Conservation (phyloP, 192 early-diverging fungal species). For the Linnemannia elongata region DNA sequence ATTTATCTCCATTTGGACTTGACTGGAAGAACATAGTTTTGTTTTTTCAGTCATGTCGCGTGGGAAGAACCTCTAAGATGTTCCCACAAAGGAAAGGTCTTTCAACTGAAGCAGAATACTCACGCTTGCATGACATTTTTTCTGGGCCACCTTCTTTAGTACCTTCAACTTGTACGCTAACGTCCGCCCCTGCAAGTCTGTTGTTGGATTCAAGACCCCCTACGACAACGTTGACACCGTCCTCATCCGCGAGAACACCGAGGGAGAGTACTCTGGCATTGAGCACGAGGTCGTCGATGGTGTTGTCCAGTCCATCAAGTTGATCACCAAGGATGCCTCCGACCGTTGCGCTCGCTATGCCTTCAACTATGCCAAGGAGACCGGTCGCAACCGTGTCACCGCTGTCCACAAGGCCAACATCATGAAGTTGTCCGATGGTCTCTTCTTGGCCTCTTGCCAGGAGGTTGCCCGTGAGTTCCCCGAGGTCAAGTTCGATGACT, state of each 20-base stretch:
- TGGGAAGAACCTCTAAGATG: neutral
- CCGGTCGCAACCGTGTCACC: conserved; percentile 93
- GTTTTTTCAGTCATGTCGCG: neutral
- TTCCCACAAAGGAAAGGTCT: neutral
- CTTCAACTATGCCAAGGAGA: conserved; percentile 91
- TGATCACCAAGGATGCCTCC: conserved; percentile 96
- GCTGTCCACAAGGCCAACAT: conserved; percentile 99
- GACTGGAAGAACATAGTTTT: neutral
- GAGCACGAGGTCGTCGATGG: conserved; percentile 96
- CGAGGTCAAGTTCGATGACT: conserved; percentile 90
- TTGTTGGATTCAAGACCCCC: conserved; percentile 95
- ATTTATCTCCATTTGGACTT: neutral
- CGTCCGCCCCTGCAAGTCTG: conserved; percentile 97
- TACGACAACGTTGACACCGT: conserved; percentile 98
- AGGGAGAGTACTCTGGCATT: conserved; percentile 99
- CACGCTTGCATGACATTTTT: neutral
- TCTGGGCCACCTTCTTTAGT: conserved; percentile 47
- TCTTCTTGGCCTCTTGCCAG: conserved; percentile 94
- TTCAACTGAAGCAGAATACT: neutral
- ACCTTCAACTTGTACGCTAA: conserved; percentile 99
- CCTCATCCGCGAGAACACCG: conserved; percentile 99
- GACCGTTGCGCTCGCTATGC: conserved; percentile 94
- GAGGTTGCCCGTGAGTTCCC: conserved; percentile 95
- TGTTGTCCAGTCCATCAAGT: conserved; percentile 99
- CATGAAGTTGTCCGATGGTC: conserved; percentile 97